Base-by-base conservation (phyloP, 2,329 filamentous ascomycete species). In the Trichoderma sp. region DNA sequence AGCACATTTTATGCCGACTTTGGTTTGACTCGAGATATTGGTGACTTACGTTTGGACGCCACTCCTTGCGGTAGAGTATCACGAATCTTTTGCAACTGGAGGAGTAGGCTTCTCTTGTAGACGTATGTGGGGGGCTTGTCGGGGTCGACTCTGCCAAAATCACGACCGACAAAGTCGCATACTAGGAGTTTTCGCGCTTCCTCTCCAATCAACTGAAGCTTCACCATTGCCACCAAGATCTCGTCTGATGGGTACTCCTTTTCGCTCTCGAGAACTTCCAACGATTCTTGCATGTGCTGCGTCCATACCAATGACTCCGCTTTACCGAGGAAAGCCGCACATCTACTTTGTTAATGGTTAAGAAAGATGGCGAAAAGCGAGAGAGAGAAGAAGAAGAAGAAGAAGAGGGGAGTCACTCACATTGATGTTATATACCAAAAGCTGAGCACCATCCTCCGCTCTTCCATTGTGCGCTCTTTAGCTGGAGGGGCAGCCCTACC, bases 291-390 rank as follows among this genome's bases (percentile, higher is more conserved):
- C 82, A 91, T 85, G 66, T 89, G 84, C 1, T 84, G 74, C 0
- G 85, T 89, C 89, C 89, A 92, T 3, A 81, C 82, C 63, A 91
- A 80, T 2, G 83, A 76, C 67, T 90, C 87, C 64, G 84, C 81
- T 60, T 84, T 84, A 28, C 83, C 83, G 15, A 87, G 79, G 67
- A 81, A 84, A 3, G 76, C 80, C 62, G 80, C 77, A 71, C 78
- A 78, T 72, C 80, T 83, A 24, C 26, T 30, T 11, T 21, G 32
- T 12, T 12, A 24, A 69, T 71, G 12, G 58, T 53, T 61, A 61
- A 51, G 26, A 58, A 30, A 62, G 30, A 43, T n/a, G 12, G 3
- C 18, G 1, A 58, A 8, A 26, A 34, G 6, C 0, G 6, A 28
- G 7, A 43, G 24, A 15, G n/a, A 36, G 64, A n/a, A n/a, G n/a